Evolutionary conservation across 306 rosid species (phyloP), one percentile per base, ranked within the genome.

Genomic region (Trifolium pratense): DNA sequence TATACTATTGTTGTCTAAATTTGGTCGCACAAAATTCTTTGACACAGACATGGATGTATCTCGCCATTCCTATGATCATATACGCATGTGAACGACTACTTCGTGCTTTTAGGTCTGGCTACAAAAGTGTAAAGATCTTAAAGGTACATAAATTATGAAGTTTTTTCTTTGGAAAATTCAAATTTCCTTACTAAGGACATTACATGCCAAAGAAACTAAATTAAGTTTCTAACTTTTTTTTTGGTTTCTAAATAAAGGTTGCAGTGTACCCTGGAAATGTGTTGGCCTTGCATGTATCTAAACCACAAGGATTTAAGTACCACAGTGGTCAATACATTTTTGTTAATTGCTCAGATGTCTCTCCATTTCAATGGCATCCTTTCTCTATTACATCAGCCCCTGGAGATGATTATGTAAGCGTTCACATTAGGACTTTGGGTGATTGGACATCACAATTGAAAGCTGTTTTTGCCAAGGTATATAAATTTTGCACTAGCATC

Each of bases 221-320:
- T 7, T 51, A 51, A 62, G 6, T 3, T 45, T 74, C 25, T 36
- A 43, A 75, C 16, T 4, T 1, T 10, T 53, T 60, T 56, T 17
- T 34, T 9, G 7, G 39, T 36, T 1, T 45, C 12, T 57, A 34
- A 32, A 3, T 23, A 64, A 79, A 89, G 98, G 97, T 94, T 68
- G 95, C 98, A 29, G 90, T 91, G 68, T 94, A 94, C 80, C 96
- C 98, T 0, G 97, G 98, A 78, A 94, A 94, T 76, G 97, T 94
- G 1, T 82, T 94, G 81, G 89, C 98, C 42, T 67, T 91, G 78
- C 95, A 89, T 16, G 60, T 91, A 87, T 89, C 96, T 11, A 91
- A 84, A 75, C 98, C 98, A 56, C 91, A 91, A 14, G 96, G 97
- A 62, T 87, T 94, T 16, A 94, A 84, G 55, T 87, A 94, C 87